Evolutionary conservation across 768 basidiomycete species (phyloP).

Genomic region (Xerocomus spinulosus): DNA sequence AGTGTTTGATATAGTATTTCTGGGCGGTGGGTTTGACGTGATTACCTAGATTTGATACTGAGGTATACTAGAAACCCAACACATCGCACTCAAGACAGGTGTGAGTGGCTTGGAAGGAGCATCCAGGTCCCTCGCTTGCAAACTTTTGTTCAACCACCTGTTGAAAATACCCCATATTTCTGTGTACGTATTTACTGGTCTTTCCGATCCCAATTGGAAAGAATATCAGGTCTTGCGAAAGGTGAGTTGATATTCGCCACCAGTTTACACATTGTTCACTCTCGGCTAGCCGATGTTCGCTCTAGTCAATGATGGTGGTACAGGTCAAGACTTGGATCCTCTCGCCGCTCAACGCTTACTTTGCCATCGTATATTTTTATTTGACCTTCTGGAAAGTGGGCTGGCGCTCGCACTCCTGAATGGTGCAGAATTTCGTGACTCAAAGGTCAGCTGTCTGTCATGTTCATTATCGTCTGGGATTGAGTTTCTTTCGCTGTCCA

Average conservation of each 20-base stretch:
- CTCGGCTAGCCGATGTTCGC: constrained; percentile 59
- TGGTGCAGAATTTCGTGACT: constrained; percentile 56
- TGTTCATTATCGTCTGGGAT: neutral
- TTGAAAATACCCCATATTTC: constrained; percentile 33
- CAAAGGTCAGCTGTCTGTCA: constrained; percentile 43
- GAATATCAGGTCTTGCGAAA: constrained; percentile 39
- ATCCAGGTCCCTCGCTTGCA: constrained; percentile 50
- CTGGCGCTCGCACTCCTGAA: constrained; percentile 49
- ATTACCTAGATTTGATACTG: neutral
- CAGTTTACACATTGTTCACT: constrained; percentile 7
- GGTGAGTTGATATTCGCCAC: constrained; percentile 23
- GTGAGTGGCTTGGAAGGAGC: constrained; percentile 32
- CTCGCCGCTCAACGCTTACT: constrained; percentile 33
- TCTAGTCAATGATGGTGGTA: constrained; percentile 52
- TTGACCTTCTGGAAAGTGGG: constrained; percentile 43
- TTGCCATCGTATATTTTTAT: constrained; percentile 47
- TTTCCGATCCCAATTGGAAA: constrained; percentile 47
- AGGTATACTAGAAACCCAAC: constrained; percentile 37
- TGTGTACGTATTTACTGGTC: constrained; percentile 43
- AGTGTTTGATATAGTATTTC: constrained; percentile 63
- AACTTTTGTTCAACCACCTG: constrained; percentile 49
- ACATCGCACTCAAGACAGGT: constrained; percentile 40
- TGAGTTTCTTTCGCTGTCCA: constrained; percentile 19
- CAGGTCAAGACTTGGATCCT: constrained; percentile 10
- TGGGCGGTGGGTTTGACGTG: constrained; percentile 37